Base-by-base conservation (phyloP, 768 basidiomycete species). In the Suillus discolor region DNA sequence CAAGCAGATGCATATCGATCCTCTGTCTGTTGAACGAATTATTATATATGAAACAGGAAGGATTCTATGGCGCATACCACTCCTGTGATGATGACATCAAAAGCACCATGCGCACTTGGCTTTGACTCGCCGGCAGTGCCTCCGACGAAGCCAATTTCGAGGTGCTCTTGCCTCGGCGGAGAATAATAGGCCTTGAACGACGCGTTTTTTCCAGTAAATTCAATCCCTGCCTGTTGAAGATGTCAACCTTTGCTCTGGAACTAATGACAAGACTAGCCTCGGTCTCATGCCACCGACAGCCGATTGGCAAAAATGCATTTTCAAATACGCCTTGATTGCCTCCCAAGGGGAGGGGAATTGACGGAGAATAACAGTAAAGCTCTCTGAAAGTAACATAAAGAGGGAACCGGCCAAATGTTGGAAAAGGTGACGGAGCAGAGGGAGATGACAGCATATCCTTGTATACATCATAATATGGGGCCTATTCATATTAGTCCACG, bases 81-180 rank as follows among this genome's bases (percentile, higher is more conserved):
- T 47, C 86, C 86, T 6, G 83, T 84, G 59, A 88, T 79, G 64
- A 87, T 81, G 59, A 87, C 76, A 71, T 88, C 86, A 11, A 73
- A 73, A 39, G 79, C 71, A 34, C 71, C 74, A 41, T 49, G 68
- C 36, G 68, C 65, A 45, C 45, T 23, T 18, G 38, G 16, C 23
- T 51, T 38, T 38, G 57, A 65, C 18, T 34, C 39, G 39, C 41
- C 12, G 8, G 25, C 3, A 57, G 20, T 41, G 20, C n/a, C 7
- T 5, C 70, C 66, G 53, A 60, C 42, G 23, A 68, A 49, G 47
- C 61, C 62, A 42, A 62, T 65, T 25, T 71, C 62, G 39, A 65
- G 63, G 45, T 68, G 65, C 13, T 72, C 76, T 31, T 57, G 68
- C 34, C 68, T 71, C 62, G 74, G 73, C 1, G 80, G 82, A 45